A percentile compares a stretch with the other conserved stretches of the same genome.
Conservation (phyloP, 106 monocot species). For the Apostasia ramifera region DNA sequence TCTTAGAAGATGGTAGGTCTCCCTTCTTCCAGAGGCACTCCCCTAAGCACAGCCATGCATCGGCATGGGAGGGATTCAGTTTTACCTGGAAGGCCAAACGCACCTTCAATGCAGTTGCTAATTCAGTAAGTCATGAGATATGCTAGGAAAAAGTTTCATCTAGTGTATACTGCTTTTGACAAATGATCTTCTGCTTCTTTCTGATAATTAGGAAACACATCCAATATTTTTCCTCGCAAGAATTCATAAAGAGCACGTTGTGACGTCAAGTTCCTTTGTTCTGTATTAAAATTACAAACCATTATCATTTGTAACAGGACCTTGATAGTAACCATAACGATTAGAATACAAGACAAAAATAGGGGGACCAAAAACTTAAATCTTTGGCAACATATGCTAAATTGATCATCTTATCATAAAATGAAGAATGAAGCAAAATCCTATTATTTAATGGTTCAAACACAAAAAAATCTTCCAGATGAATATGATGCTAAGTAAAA, state of each 20-base stretch:
- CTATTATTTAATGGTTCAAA: background rate
- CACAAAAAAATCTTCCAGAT: background rate
- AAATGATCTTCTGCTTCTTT: slow-evolving; percentile 87
- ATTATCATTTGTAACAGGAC: background rate
- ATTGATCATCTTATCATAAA: background rate
- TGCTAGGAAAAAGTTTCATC: background rate
- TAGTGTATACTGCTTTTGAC: slow-evolving; percentile 67
- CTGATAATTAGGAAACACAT: slow-evolving; percentile 52
- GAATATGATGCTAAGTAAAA: background rate
- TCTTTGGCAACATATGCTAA: background rate
- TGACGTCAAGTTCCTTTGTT: slow-evolving; percentile 36
- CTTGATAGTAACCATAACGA: too few species aligned
- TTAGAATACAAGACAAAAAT: too few species aligned
- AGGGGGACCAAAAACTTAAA: background rate
- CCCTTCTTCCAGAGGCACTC: slow-evolving; percentile 99
- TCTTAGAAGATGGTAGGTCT: slow-evolving; percentile 72
- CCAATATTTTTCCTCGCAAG: slow-evolving; percentile 57
- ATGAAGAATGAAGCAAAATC: background rate
- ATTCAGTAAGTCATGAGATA: background rate
- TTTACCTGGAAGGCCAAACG: slow-evolving; percentile 75
- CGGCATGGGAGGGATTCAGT: slow-evolving; percentile 84
- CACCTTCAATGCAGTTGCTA: slow-evolving; percentile 5
- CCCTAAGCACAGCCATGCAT: slow-evolving; percentile 96
- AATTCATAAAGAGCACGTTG: slow-evolving; percentile 61
- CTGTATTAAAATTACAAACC: slow-evolving; percentile 16